phyloP scores from a whole-genome alignment of 129 eudicot genomes.

The Flaveria ramosissima region DNA sequence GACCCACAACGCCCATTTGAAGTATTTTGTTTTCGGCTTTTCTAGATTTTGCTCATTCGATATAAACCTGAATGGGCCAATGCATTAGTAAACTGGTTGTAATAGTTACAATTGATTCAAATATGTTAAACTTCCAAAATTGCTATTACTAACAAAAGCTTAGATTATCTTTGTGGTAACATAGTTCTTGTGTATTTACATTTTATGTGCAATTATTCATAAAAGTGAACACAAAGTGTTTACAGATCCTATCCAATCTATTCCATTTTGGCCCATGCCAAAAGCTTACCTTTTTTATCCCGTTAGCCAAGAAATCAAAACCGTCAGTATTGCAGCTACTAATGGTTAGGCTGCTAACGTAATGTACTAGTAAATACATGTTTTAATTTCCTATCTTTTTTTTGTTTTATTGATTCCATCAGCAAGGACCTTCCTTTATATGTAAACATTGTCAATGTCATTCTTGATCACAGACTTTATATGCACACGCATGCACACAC shows the following conservation, averaged over 20 bases:
- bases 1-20: background rate
- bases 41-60: background rate
- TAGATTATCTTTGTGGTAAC: background rate
- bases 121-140: background rate
- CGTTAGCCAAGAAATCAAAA: background rate
- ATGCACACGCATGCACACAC: too few relatives aligned
- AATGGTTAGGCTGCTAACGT: too few relatives aligned
- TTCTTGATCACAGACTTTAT: too few relatives aligned
- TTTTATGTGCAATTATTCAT: background rate
- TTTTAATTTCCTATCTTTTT: too few relatives aligned
- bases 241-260: background rate
- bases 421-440: too few relatives aligned
- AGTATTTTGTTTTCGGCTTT: background rate
- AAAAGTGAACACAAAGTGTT: background rate
- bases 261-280: background rate
- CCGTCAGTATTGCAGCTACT: background rate
- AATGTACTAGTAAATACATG: too few relatives aligned
- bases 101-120: background rate
- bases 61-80: background rate
- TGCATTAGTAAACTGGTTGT: background rate
- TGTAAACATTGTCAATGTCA: too few relatives aligned
- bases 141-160: background rate
- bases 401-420: too few relatives aligned
- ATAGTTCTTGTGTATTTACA: background rate
- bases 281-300: background rate